phyloP scores from a whole-genome alignment of 1,139 yeast genomes.

The Pichia sorboxylosa region DNA sequence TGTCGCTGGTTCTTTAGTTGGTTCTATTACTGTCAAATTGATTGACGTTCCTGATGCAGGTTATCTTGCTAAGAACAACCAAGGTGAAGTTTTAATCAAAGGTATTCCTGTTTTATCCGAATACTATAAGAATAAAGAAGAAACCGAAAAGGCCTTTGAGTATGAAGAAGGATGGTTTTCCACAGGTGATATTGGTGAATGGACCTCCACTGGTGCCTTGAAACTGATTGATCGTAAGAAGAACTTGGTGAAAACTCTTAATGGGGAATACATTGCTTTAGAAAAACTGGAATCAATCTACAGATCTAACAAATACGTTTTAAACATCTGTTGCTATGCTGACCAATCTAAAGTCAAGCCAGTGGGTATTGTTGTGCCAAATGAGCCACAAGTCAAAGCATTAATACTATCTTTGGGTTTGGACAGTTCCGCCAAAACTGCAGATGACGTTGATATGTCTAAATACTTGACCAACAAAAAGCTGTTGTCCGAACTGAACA shows the following conservation, averaged over 20 bases:
- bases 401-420: slow-evolving; percentile 45
- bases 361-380: slow-evolving; percentile 79
- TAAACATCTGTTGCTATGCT: slow-evolving; percentile 86
- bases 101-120: slow-evolving; percentile 67
- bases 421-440: slow-evolving; percentile 27
- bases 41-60: slow-evolving; percentile 90
- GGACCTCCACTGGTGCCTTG: slow-evolving; percentile 73
- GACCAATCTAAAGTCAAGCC: slow-evolving; percentile 83
- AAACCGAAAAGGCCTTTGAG: slow-evolving; percentile 67
- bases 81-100: slow-evolving; percentile 80
- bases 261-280: slow-evolving; percentile 96
- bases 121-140: slow-evolving; percentile 75
- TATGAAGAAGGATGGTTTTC: slow-evolving; percentile 83
- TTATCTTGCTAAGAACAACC: slow-evolving; percentile 78
- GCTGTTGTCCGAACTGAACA: slow-evolving; percentile 43
- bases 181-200: slow-evolving; percentile 96
- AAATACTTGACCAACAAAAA: slow-evolving; percentile 46
- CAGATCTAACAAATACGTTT: slow-evolving; percentile 69
- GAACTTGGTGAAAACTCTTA: slow-evolving; percentile 88
- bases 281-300: slow-evolving; percentile 83
- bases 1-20: slow-evolving; percentile 72
- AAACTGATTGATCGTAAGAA: slow-evolving; percentile 88
- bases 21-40: slow-evolving; percentile 77
- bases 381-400: slow-evolving; percentile 51
- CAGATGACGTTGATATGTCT: slow-evolving; percentile 36